Conservation (phyloP, 306 rosid species). For the Vigna radiata region DNA sequence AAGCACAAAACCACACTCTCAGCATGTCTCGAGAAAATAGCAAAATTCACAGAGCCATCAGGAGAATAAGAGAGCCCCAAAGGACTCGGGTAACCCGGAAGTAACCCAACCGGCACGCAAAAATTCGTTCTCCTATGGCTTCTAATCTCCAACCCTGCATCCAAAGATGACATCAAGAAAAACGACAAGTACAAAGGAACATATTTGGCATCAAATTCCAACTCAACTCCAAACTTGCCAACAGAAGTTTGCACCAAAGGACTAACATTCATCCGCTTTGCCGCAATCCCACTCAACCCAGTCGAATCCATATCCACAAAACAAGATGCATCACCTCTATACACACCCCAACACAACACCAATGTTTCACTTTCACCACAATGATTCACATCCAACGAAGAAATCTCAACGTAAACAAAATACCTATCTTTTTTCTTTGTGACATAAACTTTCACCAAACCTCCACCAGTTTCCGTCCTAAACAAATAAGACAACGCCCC, state of each 20-base stretch:
- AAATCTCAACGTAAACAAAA: slow-evolving; percentile 66
- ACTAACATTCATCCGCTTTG: slow-evolving; percentile 46
- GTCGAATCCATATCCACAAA: slow-evolving; percentile 43
- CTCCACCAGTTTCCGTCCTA: slow-evolving; percentile 77
- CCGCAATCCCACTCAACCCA: slow-evolving; percentile 39
- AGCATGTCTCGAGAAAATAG: slow-evolving; percentile 73
- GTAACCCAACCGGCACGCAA: slow-evolving; percentile 83
- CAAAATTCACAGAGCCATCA: slow-evolving; percentile 76
- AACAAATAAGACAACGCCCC: slow-evolving; percentile 65
- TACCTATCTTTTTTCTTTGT: slow-evolving; percentile 56
- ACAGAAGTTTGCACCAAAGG: slow-evolving; percentile 48
- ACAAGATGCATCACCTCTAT: slow-evolving; percentile 63
- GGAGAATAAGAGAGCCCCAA: slow-evolving; percentile 69
- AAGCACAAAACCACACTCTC: slow-evolving; percentile 81
- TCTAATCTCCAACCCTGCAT: slow-evolving; percentile 57
- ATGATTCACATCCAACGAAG: slow-evolving; percentile 46
- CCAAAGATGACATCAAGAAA: slow-evolving; percentile 51
- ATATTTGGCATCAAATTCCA: slow-evolving; percentile 72
- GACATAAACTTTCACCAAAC: slow-evolving; percentile 71
- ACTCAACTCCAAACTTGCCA: slow-evolving; percentile 55
- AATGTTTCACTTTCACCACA: slow-evolving; percentile 42
- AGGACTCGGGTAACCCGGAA: slow-evolving; percentile 66
- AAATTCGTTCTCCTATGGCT: slow-evolving; percentile 77
- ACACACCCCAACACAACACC: slow-evolving; percentile 74
- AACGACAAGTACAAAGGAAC: slow-evolving; percentile 83